Base-by-base conservation (phyloP, 139 green algal species). In the Astrephomene gubernaculifera region DNA sequence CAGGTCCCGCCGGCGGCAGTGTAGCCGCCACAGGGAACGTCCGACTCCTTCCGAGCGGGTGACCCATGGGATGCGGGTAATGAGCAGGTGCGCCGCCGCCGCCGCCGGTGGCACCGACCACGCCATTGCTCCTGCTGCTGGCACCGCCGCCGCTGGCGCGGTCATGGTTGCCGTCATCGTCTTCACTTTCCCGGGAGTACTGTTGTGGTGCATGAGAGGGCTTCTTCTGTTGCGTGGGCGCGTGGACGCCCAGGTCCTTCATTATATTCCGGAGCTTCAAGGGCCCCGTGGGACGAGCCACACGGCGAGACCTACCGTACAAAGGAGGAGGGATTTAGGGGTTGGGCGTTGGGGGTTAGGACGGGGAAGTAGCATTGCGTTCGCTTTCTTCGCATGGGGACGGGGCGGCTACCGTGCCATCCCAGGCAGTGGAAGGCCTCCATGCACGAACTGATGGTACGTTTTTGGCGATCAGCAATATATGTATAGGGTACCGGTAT, bases 191-290 rank as follows among this genome's bases (percentile, higher is more conserved):
- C 14, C 49, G 49, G 17, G 49, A 17, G 49, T 17, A 12, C 49
- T 17, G 12, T 12, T 12, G 49, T 25, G 49, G 49, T 17, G 12
- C 14, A 17, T 17, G 49, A 57, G 65, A 33, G 21, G 31, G 36
- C 68, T 25, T 53, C 68, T 54, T 52, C 38, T 27, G 39, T 38
- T 22, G 38, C 68, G 36, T 72, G 22, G 45, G 25, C 1, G 33
- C 24, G 68, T 35, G 68, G 31, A 65, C 29, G 12, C 71, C 73
- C 31, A 81, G 52, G 33, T 81, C 52, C 22, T 33, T 31, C 52
- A 81, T 69, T 35, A 81, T 69, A 53, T 49, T 53, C 52, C 73
- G 73, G 22, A 81, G 49, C 43, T 65, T 64, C 53, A 69, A 27
- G 31, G 36, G 33, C 1, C 73, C 73, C 1, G 73, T 43, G 52